These are phyloP conservation scores for Bipolaris cookei DNA, from an alignment of 2,329 filamentous ascomycete genomes.

Conservation along the genomic window DNA sequence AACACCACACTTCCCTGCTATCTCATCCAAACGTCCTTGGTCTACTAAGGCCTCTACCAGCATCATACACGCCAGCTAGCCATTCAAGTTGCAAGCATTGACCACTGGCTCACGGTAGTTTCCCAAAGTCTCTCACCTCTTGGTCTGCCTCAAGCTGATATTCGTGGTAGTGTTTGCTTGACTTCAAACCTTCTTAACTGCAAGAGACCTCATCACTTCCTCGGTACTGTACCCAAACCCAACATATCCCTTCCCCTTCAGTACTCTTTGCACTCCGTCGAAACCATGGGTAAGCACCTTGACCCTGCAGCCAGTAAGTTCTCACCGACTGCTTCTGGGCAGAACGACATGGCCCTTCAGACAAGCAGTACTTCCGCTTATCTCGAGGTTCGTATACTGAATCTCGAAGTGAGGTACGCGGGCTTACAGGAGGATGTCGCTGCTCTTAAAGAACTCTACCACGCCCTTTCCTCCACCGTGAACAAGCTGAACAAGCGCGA, in stretches of 20 bases:
- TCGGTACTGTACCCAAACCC: conserved; percentile 4
- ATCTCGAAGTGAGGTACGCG: conserved; percentile 24
- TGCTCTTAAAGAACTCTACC: conserved; percentile 22
- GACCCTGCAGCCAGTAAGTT: conserved; percentile 23
- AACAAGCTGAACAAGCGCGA: conserved; percentile 28
- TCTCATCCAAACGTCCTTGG: not conserved
- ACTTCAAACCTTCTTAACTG: too few species aligned
- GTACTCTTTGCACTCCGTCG: not conserved
- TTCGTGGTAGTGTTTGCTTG: too few species aligned
- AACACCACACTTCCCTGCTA: not conserved
- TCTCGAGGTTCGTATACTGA: conserved; percentile 27
- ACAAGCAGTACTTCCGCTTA: conserved; percentile 22
- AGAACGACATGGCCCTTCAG: conserved; percentile 17
- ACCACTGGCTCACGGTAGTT: not conserved
- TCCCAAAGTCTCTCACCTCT: not conserved
- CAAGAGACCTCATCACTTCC: not conserved
- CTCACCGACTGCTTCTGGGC: conserved; percentile 9
- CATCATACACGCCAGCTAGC: not conserved
- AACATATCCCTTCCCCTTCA: conserved; percentile 1
- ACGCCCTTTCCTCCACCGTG: conserved; percentile 27
- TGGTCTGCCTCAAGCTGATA: not conserved
- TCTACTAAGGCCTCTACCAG: not conserved
- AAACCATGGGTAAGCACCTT: conserved; percentile 7
- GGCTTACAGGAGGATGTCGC: conserved; percentile 24
- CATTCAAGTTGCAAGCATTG: not conserved